A percentile compares a stretch with the other conserved stretches of the same genome.
These are phyloP conservation scores for Harringtonia aguacate DNA, from an alignment of 2,329 filamentous ascomycete genomes.

Conservation along the genomic window DNA sequence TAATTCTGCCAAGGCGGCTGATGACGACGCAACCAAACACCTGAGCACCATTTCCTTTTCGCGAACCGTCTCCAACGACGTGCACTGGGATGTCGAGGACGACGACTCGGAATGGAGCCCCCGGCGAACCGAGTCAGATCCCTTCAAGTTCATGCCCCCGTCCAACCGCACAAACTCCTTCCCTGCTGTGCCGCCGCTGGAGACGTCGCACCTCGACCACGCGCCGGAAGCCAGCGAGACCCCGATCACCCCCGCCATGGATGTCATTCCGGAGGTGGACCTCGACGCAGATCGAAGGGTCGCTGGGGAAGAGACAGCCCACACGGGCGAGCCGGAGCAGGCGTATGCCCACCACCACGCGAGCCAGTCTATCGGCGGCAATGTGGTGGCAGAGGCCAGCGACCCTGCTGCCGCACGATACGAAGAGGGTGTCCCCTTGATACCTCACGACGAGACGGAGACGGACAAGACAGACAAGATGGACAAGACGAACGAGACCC, in stretches of 20 bases:
- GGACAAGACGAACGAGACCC: too few species aligned
- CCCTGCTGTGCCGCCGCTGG: conserved; percentile 39
- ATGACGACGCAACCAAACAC: conserved; percentile 33
- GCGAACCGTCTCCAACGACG: conserved; percentile 51
- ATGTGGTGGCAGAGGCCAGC: conserved; percentile 28
- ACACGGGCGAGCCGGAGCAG: neutral
- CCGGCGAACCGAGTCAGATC: conserved; percentile 40
- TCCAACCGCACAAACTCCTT: conserved; percentile 54
- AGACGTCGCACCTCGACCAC: conserved; percentile 18
- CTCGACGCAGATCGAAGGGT: conserved; percentile 32
- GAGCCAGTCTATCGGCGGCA: conserved; percentile 28
- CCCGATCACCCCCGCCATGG: conserved; percentile 25
- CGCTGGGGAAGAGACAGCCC: conserved; percentile 5
- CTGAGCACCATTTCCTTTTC: conserved; percentile 52
- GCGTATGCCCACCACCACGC: neutral
- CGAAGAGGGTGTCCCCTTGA: conserved; percentile 60
- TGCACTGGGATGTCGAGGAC: conserved; percentile 48
- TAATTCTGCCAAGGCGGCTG: too few species aligned
- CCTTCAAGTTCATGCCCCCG: conserved; percentile 48
- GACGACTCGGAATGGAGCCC: conserved; percentile 47
- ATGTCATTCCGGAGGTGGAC: conserved; percentile 43
- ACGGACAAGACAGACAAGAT: conserved; percentile 11
- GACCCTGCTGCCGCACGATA: conserved; percentile 47
- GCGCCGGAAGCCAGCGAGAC: conserved; percentile 16
- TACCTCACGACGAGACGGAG: conserved; percentile 25